Percentiles rank a stretch among this genome's conserved stretches.
phyloP scores from a whole-genome alignment of 192 early-diverging fungal species.

The Spizellomyces punctatus region DNA sequence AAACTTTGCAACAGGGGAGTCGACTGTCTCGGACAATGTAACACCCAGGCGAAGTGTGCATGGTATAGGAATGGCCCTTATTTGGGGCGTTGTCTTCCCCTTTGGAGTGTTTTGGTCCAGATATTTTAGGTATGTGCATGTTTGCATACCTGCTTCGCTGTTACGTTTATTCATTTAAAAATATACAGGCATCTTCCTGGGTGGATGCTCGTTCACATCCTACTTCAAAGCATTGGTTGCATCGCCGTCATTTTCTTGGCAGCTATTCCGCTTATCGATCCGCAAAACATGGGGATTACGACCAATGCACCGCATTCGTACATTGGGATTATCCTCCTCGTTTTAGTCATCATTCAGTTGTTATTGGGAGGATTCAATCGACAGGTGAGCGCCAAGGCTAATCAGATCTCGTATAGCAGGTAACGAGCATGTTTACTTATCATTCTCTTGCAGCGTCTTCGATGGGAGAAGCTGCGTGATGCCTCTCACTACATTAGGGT shows the following conservation, averaged over 20 bases:
- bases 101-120: slow-evolving; percentile 39
- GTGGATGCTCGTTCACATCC: slow-evolving; percentile 27
- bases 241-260: slow-evolving; percentile 17
- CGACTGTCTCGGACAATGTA: background rate
- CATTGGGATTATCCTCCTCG: slow-evolving; percentile 34
- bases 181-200: background rate
- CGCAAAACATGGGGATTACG: background rate
- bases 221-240: slow-evolving; percentile 23
- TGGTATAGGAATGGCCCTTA: slow-evolving; percentile 36
- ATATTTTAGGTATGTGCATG: slow-evolving; percentile 8
- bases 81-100: slow-evolving; percentile 40
- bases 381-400: too few relatives aligned
- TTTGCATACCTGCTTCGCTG: slow-evolving; percentile 26
- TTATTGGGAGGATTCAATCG: slow-evolving; percentile 15
- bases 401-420: too few relatives aligned
- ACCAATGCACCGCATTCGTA: slow-evolving; percentile 23
- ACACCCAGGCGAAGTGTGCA: slow-evolving; percentile 22
- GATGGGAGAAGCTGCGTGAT: slow-evolving; percentile 8
- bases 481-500: background rate
- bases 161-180: slow-evolving; percentile 7
- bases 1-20: background rate
- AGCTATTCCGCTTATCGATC: background rate
- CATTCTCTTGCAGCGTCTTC: slow-evolving; percentile 26
- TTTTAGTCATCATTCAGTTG: slow-evolving; percentile 28
- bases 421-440: too few relatives aligned